Percentiles rank a stretch among this genome's conserved stretches.
Evolutionary conservation across 202 grass and related monocot species (phyloP).

Genomic region (Carex arenaria): DNA sequence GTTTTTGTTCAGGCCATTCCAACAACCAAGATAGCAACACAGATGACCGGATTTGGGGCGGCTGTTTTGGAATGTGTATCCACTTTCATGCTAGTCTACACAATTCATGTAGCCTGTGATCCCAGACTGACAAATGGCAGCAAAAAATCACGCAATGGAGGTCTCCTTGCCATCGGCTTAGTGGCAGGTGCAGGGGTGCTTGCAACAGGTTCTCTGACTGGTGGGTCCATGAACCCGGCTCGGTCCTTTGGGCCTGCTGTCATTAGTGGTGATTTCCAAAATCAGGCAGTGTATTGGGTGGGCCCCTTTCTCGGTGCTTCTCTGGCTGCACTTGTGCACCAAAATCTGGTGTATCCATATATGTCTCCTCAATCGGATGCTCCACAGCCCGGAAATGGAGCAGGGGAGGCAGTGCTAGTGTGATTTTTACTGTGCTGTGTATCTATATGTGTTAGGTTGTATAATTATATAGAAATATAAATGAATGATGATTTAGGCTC

Average conservation of each 20-base stretch:
- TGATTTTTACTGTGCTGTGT: not conserved
- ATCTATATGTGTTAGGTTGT: not conserved
- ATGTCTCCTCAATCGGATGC: not conserved
- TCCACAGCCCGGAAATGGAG: slow-evolving; percentile 21
- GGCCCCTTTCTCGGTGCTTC: slow-evolving; percentile 60
- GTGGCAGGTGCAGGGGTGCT: slow-evolving; percentile 45
- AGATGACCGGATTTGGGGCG: slow-evolving; percentile 67
- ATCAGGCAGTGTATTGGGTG: slow-evolving; percentile 76
- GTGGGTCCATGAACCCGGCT: slow-evolving; percentile 83
- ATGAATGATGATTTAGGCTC: not conserved
- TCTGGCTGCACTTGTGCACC: slow-evolving; percentile 45
- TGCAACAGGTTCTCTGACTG: slow-evolving; percentile 46
- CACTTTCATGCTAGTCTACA: slow-evolving; percentile 76
- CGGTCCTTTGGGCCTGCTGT: slow-evolving; percentile 63
- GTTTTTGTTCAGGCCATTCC: slow-evolving; percentile 37
- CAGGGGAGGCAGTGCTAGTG: not conserved
- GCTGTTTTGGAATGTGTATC: slow-evolving; percentile 39
- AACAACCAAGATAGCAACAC: slow-evolving; percentile 47
- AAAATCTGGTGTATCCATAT: slow-evolving; percentile 32
- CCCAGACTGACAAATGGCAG: not conserved
- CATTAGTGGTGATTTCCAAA: slow-evolving; percentile 50
- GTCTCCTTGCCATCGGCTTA: slow-evolving; percentile 33
- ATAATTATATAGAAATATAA: not conserved
- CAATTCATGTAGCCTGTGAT: slow-evolving; percentile 46
- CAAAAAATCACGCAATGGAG: slow-evolving; percentile 34